These are phyloP conservation scores for Coemansia sp. DNA, from an alignment of 192 early-diverging fungal genomes.

Conservation along the genomic window DNA sequence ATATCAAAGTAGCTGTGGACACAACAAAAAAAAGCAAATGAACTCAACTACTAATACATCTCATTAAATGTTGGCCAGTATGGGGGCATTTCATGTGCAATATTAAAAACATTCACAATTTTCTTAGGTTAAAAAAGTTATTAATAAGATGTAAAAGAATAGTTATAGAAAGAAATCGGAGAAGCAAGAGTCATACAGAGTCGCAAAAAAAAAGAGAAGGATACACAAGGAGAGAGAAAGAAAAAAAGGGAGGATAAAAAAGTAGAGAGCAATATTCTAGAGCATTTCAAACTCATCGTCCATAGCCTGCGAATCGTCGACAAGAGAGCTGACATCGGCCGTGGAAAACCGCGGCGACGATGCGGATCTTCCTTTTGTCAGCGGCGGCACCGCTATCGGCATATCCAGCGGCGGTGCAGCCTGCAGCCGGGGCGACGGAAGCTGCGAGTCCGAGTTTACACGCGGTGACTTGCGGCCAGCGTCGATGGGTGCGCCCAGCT, in stretches of 20 bases:
- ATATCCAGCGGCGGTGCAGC: not conserved
- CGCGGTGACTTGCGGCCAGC: slow-evolving; percentile 47
- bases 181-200: not conserved
- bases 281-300: slow-evolving; percentile 31
- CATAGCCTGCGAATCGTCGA: not conserved
- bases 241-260: not conserved
- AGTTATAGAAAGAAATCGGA: not conserved
- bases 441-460: slow-evolving; percentile 41
- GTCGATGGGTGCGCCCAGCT: not conserved
- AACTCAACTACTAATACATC: no score
- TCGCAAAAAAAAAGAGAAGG: not conserved
- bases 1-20: no score
- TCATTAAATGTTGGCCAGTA: no score
- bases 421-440: slow-evolving; percentile 33
- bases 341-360: slow-evolving; percentile 45
- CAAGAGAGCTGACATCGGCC: slow-evolving; percentile 15
- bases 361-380: slow-evolving; percentile 34
- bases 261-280: no score
- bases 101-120: not conserved
- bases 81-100: no score
- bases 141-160: not conserved
- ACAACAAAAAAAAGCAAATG: no score
- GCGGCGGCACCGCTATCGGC: slow-evolving; percentile 12
- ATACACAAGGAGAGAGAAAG: not conserved
- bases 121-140: not conserved